Evolutionary conservation across 2,329 filamentous ascomycete species (phyloP).

Genomic region (Raffaelea albimanens): DNA sequence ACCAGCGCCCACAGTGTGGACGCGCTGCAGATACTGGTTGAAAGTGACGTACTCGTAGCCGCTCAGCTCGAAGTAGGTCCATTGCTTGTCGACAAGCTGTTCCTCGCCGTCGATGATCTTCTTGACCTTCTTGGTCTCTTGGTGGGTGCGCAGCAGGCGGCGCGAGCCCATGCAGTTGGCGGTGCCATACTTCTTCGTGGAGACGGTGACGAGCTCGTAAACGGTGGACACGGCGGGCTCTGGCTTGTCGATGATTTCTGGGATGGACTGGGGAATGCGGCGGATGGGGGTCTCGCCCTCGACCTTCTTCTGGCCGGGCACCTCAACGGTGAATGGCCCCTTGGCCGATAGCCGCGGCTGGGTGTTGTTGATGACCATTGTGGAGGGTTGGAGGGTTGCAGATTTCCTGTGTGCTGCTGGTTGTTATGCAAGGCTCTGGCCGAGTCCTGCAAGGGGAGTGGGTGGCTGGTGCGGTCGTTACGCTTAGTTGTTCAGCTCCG

Average conservation of each 20-base stretch:
- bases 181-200: constrained; percentile 57
- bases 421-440: too few species aligned
- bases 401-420: not conserved
- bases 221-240: constrained; percentile 58
- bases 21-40: constrained; percentile 65
- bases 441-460: too few species aligned
- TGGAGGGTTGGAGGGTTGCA: not conserved
- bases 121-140: constrained; percentile 83
- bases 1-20: constrained; percentile 58
- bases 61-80: constrained; percentile 80
- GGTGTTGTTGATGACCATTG: constrained; percentile 17
- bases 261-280: constrained; percentile 51
- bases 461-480: too few species aligned
- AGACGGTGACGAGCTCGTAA: constrained; percentile 64
- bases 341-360: constrained; percentile 45
- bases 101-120: constrained; percentile 76
- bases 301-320: constrained; percentile 50
- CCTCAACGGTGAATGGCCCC: constrained; percentile 60
- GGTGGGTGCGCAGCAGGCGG: constrained; percentile 65
- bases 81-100: constrained; percentile 72
- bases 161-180: constrained; percentile 59
- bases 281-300: constrained; percentile 69
- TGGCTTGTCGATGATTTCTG: constrained; percentile 52
- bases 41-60: constrained; percentile 70
- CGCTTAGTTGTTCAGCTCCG: not conserved